phyloP scores from a whole-genome alignment of 2,329 filamentous ascomycete species.

The Apiospora sp. region DNA sequence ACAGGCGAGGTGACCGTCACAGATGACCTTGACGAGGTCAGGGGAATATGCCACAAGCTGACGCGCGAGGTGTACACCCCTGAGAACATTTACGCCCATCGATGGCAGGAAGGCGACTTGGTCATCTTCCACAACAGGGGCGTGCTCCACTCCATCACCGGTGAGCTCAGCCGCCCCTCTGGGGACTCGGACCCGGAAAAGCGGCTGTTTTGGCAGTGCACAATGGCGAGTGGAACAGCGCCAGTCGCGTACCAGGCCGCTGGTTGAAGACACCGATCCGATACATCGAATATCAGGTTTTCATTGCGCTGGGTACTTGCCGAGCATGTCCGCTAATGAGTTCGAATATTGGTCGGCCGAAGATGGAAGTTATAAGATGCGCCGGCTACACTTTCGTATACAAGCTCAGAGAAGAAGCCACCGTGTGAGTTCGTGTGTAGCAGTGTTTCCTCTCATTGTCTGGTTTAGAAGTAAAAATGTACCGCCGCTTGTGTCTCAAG shows the following conservation, averaged over 20 bases:
- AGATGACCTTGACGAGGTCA: conserved; percentile 71
- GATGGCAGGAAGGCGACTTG: conserved; percentile 80
- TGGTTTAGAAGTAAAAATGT: too few relatives aligned
- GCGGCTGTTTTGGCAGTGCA: conserved; percentile 79
- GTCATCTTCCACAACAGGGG: conserved; percentile 83
- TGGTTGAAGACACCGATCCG: not conserved
- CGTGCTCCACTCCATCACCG: conserved; percentile 77
- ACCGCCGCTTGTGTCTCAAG: too few relatives aligned
- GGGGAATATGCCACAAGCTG: conserved; percentile 72
- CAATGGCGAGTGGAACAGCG: conserved; percentile 60
- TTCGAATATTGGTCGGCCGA: too few relatives aligned
- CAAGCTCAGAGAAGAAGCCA: too few relatives aligned
- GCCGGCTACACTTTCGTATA: too few relatives aligned
- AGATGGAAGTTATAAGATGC: too few relatives aligned
- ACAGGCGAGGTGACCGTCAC: conserved; percentile 71
- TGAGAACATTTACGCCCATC: conserved; percentile 72
- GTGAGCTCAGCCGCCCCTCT: conserved; percentile 63
- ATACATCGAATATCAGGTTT: not conserved
- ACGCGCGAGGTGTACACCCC: conserved; percentile 78
- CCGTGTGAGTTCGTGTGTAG: too few relatives aligned
- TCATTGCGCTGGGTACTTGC: too few relatives aligned
- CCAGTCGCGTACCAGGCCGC: not conserved
- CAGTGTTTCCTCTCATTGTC: too few relatives aligned
- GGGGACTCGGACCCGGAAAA: conserved; percentile 66
- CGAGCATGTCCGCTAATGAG: too few relatives aligned